Base-by-base conservation (phyloP, 345 rosid genomes). In the Populus ilicifolia region DNA sequence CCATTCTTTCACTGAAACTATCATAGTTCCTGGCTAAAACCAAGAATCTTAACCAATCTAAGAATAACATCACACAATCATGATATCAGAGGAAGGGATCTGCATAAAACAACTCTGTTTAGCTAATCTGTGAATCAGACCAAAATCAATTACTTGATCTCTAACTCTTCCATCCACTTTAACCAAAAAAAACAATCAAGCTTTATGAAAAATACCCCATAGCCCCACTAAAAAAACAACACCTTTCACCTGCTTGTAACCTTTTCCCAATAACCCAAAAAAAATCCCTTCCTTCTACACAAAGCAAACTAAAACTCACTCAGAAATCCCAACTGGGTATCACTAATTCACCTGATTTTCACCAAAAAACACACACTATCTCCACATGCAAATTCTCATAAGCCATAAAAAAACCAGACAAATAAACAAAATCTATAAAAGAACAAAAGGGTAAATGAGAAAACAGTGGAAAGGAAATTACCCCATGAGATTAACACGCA, bases 401-500 rank as follows among this genome's bases (percentile, higher is more conserved):
- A 39, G 23, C 27, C 54, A 69, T 33, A 10, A 8, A 64, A 9
- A 9, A 30, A 25, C 16, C 25, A n/a, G 29, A 6, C 8, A 17
- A 41, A 43, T 1, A 13, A 52, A 29, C 14, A 67, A 67, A 79
- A 39, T 5, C 8, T 54, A 10, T 14, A 3, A 73, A 62, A 38
- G 29, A 36, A 48, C 18, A 30, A 69, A 41, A 70, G 23, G 27
- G 18, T 8, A 71, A 14, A 21, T 8, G 27, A 71, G 63, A 68
- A 68, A 33, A 68, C 44, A 35, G 13, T n/a, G 44, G 41, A 20
- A 67, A 50, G 38, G 23, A 72, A 62, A 77, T 41, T 89, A 95
- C 98, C 99, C 99, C 97, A 96, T 88, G 76, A 96, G 90, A 88
- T 96, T 96, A 79, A 96, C 95, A 59, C 90, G 85, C 74, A 96